A percentile compares a stretch with the other conserved stretches of the same genome.
phyloP scores from a whole-genome alignment of 139 green algal genomes.

The Klebsormidium nitens region DNA sequence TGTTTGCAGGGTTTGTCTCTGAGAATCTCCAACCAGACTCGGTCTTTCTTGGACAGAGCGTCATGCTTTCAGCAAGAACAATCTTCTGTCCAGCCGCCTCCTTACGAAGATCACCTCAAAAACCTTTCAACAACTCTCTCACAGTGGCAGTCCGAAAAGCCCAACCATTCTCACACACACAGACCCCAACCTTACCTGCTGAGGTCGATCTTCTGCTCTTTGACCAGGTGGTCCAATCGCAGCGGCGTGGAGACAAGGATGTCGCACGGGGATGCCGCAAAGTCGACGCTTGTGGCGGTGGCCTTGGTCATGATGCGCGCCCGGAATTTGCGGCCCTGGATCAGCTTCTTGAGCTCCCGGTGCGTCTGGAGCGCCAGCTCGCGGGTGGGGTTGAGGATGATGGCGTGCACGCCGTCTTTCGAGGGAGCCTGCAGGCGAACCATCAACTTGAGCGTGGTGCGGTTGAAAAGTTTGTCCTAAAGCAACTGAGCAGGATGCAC shows the following conservation, averaged over 20 bases:
- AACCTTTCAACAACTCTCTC: no score
- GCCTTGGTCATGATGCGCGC: conserved; percentile 66
- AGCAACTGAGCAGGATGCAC: not conserved
- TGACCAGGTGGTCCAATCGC: conserved; percentile 56
- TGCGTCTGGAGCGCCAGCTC: conserved; percentile 79
- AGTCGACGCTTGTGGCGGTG: conserved; percentile 17
- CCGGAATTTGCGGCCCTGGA: conserved; percentile 30
- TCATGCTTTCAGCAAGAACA: no score
- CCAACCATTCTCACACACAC: not conserved
- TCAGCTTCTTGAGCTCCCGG: conserved; percentile 68
- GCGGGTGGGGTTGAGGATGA: conserved; percentile 73
- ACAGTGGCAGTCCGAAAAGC: no score
- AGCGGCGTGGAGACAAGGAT: conserved; percentile 85
- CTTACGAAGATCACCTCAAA: no score
- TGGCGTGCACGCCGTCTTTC: conserved; percentile 38
- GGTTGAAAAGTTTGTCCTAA: not conserved
- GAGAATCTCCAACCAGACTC: no score
- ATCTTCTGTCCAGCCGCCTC: no score
- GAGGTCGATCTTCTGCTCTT: conserved; percentile 24
- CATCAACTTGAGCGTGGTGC: not conserved
- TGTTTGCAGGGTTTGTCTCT: no score
- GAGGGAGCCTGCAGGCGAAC: not conserved
- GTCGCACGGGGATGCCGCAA: conserved; percentile 51
- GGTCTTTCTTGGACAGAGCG: no score
- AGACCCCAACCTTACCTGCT: conserved; percentile 32